Evolutionary conservation across 2,329 filamentous ascomycete genomes (phyloP).

Genomic region (Helotiales sp.): DNA sequence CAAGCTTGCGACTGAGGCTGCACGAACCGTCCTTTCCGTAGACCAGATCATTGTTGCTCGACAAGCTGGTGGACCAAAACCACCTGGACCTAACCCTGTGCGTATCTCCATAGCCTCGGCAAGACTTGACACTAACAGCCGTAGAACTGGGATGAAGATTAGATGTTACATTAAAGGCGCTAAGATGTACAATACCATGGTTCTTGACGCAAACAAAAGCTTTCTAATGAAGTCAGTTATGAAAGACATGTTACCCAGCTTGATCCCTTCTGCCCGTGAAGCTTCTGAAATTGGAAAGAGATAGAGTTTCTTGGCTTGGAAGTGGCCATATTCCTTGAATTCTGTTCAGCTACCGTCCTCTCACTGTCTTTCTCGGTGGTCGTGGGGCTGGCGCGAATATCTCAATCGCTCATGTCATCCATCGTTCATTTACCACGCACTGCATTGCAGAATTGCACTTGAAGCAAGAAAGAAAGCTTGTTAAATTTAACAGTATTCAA

Average conservation of each 20-base stretch:
- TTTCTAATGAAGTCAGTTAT: not conserved
- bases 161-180: slow-evolving; percentile 38
- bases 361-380: too few relatives aligned
- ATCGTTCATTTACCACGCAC: not conserved
- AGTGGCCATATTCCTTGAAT: too few relatives aligned
- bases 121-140: slow-evolving; percentile 23
- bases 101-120: slow-evolving; percentile 22
- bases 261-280: not conserved
- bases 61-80: slow-evolving; percentile 97
- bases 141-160: slow-evolving; percentile 47
- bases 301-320: not conserved
- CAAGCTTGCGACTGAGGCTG: slow-evolving; percentile 93
- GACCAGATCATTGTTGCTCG: slow-evolving; percentile 99
- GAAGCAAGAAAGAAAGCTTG: not conserved
- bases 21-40: slow-evolving; percentile 90
- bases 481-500: not conserved
- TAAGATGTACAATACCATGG: slow-evolving; percentile 40
- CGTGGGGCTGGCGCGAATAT: not conserved
- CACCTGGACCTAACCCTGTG: slow-evolving; percentile 84
- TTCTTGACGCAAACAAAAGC: slow-evolving; percentile 14
- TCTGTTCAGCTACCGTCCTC: too few relatives aligned
- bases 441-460: not conserved
- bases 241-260: not conserved
- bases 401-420: not conserved
- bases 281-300: not conserved